phyloP scores from a whole-genome alignment of 2,329 filamentous ascomycete species.

The Trichoderma sp. region DNA sequence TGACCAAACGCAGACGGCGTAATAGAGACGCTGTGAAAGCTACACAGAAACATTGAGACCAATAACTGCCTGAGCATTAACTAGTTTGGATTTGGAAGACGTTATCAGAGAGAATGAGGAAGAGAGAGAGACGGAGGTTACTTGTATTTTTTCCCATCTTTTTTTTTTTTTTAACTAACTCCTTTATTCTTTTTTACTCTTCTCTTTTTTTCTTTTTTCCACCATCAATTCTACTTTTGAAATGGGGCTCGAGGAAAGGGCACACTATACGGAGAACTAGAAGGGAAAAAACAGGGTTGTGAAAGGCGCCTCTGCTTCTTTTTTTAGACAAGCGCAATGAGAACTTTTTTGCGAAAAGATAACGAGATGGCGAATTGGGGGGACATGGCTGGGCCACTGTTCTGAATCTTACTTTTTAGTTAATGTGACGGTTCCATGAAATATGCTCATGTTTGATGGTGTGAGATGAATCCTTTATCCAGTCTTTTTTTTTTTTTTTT shows the following conservation, averaged over 20 bases:
- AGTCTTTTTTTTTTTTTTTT: neutral
- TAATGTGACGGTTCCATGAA: slow-evolving; percentile 9
- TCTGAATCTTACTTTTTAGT: slow-evolving; percentile 3
- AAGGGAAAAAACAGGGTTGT: neutral
- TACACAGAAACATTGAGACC: neutral
- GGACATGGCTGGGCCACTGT: slow-evolving; percentile 14
- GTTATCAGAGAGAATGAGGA: neutral
- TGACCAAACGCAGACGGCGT: neutral
- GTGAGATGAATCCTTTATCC: neutral
- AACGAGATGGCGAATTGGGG: neutral
- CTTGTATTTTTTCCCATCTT: neutral
- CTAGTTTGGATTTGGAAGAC: neutral
- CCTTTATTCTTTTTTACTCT: neutral
- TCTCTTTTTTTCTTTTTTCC: neutral
- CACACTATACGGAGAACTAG: neutral
- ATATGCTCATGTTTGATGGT: neutral
- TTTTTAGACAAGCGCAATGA: neutral
- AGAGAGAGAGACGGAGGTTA: neutral
- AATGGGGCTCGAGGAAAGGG: neutral
- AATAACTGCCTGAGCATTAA: neutral
- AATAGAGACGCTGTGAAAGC: neutral
- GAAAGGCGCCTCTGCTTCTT: neutral
- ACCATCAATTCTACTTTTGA: neutral
- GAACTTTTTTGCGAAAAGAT: neutral
- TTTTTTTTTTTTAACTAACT: too few species aligned